A percentile compares a stretch with the other conserved stretches of the same genome.
phyloP scores from a whole-genome alignment of 139 green algal genomes.

The Chlamydomonas eustigma region DNA sequence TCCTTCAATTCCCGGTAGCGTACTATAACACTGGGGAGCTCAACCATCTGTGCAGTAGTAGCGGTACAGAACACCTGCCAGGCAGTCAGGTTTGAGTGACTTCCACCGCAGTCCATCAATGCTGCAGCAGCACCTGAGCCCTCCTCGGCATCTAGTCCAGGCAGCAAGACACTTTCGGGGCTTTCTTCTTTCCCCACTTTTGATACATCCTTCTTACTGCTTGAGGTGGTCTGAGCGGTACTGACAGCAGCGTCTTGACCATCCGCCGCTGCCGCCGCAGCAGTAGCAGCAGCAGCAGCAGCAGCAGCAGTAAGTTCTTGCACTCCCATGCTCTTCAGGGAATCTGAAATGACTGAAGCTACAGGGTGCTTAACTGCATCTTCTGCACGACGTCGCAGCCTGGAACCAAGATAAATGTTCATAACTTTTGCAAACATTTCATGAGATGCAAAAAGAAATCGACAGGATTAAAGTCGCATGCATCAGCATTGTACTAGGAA shows the following conservation, averaged over 20 bases:
- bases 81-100: background rate
- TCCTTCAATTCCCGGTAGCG: too few species aligned
- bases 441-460: too few species aligned
- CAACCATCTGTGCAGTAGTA: background rate
- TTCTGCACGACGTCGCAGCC: slow-evolving; percentile 47
- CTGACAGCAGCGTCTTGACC: too few species aligned
- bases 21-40: too few species aligned
- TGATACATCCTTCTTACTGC: too few species aligned
- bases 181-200: too few species aligned
- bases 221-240: too few species aligned
- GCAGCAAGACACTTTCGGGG: background rate
- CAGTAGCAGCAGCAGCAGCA: slow-evolving; percentile 5
- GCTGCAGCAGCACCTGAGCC: background rate
- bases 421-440: too few species aligned
- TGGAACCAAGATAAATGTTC: too few species aligned
- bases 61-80: background rate
- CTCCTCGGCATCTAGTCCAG: background rate
- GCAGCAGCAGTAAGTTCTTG: slow-evolving; percentile 35
- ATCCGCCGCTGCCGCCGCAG: slow-evolving; percentile 19
- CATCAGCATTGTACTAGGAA: too few species aligned
- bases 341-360: slow-evolving; percentile 44
- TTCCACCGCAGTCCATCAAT: background rate
- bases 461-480: too few species aligned
- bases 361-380: slow-evolving; percentile 46
- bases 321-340: slow-evolving; percentile 34